Conservation (phyloP, 306 rosid species). For the Pachyrhizus erosus region DNA sequence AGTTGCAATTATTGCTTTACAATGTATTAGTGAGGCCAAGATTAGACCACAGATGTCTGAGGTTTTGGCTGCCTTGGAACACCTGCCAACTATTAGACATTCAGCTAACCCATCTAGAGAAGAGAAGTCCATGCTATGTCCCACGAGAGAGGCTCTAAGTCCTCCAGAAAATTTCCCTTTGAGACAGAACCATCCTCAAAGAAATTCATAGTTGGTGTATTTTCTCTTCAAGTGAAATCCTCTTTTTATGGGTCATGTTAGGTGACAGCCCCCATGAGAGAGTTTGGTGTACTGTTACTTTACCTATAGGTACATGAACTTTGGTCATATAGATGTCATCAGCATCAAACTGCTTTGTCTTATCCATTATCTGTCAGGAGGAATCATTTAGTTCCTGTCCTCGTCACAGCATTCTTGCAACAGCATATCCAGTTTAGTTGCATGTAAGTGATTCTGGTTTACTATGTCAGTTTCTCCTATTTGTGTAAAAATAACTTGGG, state of each 20-base stretch:
- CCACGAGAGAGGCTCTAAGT: slow-evolving; percentile 22
- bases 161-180: slow-evolving; percentile 28
- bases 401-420: neutral
- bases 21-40: slow-evolving; percentile 73
- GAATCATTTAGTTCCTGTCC: neutral
- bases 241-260: slow-evolving; percentile 30
- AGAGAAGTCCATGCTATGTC: slow-evolving; percentile 37
- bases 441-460: slow-evolving; percentile 5
- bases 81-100: slow-evolving; percentile 57
- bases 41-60: slow-evolving; percentile 78
- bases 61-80: slow-evolving; percentile 75
- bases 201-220: neutral
- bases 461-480: neutral
- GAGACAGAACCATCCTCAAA: slow-evolving; percentile 35
- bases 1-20: slow-evolving; percentile 73
- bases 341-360: slow-evolving; percentile 3
- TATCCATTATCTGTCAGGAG: slow-evolving; percentile 13
- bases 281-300: slow-evolving; percentile 33
- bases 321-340: slow-evolving; percentile 15
- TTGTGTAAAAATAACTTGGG: neutral
- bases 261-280: slow-evolving; percentile 16
- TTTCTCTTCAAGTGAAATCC: slow-evolving; percentile 29
- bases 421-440: slow-evolving; percentile 21
- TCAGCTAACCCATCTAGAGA: slow-evolving; percentile 50
- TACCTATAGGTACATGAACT: slow-evolving; percentile 21